Conservation (phyloP, 441 rosid genomes). For the Corymbia calophylla region DNA sequence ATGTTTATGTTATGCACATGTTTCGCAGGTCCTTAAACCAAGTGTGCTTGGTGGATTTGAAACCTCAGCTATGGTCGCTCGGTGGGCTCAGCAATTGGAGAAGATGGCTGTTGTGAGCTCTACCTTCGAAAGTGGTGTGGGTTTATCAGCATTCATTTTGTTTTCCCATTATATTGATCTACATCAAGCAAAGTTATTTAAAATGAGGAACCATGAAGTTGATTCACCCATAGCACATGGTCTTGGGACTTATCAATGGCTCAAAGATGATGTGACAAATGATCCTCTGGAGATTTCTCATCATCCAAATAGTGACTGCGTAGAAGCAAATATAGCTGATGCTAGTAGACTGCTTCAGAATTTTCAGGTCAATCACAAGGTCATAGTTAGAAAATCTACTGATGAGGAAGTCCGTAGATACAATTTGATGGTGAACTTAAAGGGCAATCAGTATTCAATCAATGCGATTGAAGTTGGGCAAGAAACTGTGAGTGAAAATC, state of each 20-base stretch:
- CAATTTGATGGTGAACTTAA: conserved; percentile 36
- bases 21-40: conserved; percentile 79
- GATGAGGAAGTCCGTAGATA: conserved; percentile 41
- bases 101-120: conserved; percentile 93
- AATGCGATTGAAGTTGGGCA: conserved; percentile 48
- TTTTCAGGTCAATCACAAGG: conserved; percentile 46
- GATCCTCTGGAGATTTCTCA: conserved; percentile 41
- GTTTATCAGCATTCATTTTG: conserved; percentile 63
- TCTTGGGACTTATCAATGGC: conserved; percentile 91
- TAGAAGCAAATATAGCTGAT: conserved; percentile 62
- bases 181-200: conserved; percentile 39
- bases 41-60: conserved; percentile 94
- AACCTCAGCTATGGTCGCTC: conserved; percentile 67
- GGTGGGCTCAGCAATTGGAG: conserved; percentile 81
- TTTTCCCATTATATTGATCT: conserved; percentile 69
- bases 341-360: conserved; percentile 44
- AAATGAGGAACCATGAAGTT: conserved; percentile 24
- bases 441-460: conserved; percentile 39
- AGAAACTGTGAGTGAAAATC: conserved; percentile 34
- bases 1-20: neutral
- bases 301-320: conserved; percentile 36
- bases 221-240: conserved; percentile 71
- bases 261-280: conserved; percentile 65
- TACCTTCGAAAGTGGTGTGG: conserved; percentile 81
- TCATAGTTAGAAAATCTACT: conserved; percentile 27